These are phyloP conservation scores for Phytopythium ostracodes DNA, from an alignment of 352 stramenopile species.

Conservation along the genomic window DNA sequence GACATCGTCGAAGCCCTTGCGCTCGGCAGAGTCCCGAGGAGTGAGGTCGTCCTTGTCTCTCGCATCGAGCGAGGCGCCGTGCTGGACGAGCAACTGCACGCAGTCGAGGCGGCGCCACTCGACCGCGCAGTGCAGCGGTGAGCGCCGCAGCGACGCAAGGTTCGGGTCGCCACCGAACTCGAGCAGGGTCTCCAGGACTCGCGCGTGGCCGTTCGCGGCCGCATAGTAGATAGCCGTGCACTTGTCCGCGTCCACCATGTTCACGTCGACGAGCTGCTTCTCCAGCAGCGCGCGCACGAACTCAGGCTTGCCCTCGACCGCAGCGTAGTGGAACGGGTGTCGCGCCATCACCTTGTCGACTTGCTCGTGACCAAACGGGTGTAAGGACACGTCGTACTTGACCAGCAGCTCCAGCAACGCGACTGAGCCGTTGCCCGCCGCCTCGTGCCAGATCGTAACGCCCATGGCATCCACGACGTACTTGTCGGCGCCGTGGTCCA, in stretches of 20 bases:
- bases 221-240: constrained; percentile 78
- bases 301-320: constrained; percentile 55
- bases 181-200: constrained; percentile 53
- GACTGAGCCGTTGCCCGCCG: constrained; percentile 51
- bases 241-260: constrained; percentile 54
- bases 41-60: constrained; percentile 43
- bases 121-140: constrained; percentile 68
- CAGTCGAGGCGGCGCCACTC: constrained; percentile 69
- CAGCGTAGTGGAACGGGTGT: constrained; percentile 78
- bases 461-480: constrained; percentile 72
- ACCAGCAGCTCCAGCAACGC: constrained; percentile 61
- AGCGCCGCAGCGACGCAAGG: constrained; percentile 51
- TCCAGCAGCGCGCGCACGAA: constrained; percentile 56
- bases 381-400: constrained; percentile 39
- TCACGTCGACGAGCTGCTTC: constrained; percentile 55
- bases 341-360: constrained; percentile 79
- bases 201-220: constrained; percentile 51
- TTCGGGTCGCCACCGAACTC: constrained; percentile 44
- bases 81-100: constrained; percentile 41
- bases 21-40: constrained; percentile 29
- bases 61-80: constrained; percentile 25
- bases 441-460: constrained; percentile 79
- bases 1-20: constrained; percentile 28
- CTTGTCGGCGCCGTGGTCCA: constrained; percentile 58
- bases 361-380: constrained; percentile 31